Percentiles rank a stretch among this genome's conserved stretches.
Evolutionary conservation across 371 early-diverging fungal genomes (phyloP).

Genomic region (Haplosporangium sp.): DNA sequence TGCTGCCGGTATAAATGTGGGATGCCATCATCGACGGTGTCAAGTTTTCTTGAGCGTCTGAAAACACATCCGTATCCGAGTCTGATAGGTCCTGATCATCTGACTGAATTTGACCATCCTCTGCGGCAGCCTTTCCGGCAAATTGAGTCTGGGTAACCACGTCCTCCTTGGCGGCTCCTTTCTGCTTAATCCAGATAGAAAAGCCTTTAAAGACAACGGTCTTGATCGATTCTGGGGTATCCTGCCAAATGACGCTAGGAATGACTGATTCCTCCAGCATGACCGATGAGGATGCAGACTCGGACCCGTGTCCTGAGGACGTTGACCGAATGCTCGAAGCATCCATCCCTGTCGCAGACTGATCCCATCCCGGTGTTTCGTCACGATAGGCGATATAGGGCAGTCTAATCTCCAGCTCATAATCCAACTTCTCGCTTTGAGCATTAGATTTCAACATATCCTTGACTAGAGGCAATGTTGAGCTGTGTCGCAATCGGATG

Average conservation of each 20-base stretch:
- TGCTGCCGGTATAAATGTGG: constrained; percentile 2
- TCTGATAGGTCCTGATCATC: constrained; percentile 31
- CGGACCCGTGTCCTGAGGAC: constrained; percentile 18
- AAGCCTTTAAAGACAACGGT: constrained; percentile 43
- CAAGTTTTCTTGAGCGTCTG: constrained; percentile 45
- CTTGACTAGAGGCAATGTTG: constrained; percentile 51
- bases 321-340: constrained; percentile 58
- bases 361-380: constrained; percentile 68
- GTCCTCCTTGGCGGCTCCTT: constrained; percentile 1
- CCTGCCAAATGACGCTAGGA: constrained; percentile 54
- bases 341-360: constrained; percentile 34
- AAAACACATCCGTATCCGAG: constrained; percentile 46
- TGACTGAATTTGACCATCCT: no score
- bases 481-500: constrained; percentile 66
- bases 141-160: constrained; percentile 3
- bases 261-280: constrained; percentile 39
- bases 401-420: constrained; percentile 67
- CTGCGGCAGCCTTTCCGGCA: background rate
- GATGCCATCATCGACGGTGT: constrained; percentile 38
- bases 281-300: constrained; percentile 38
- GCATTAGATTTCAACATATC: background rate
- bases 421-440: constrained; percentile 44
- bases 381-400: constrained; percentile 69
- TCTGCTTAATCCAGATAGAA: constrained; percentile 47
- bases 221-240: constrained; percentile 50